These are phyloP conservation scores for Magnolia changhungtana DNA, from an alignment of 164 flowering plant species.

Conservation along the genomic window DNA sequence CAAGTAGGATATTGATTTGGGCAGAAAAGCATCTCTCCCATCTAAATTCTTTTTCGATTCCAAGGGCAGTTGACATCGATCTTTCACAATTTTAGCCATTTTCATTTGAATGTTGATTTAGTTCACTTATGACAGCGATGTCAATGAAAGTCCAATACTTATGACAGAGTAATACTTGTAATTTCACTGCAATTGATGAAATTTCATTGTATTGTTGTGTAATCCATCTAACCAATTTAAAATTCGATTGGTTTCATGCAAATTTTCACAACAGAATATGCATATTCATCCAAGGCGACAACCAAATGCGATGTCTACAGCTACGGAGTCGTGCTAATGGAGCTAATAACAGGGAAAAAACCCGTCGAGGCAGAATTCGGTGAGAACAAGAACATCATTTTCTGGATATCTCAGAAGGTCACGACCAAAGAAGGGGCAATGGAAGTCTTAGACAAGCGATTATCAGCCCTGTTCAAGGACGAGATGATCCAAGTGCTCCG, in stretches of 20 bases:
- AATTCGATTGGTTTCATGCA: not conserved
- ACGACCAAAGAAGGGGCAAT: conserved; percentile 65
- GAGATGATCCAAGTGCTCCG: conserved; percentile 77
- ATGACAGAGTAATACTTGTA: not conserved
- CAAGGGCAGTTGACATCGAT: no score
- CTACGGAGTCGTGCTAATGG: conserved; percentile 88
- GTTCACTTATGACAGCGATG: not conserved
- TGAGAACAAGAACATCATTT: conserved; percentile 78
- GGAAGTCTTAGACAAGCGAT: conserved; percentile 67
- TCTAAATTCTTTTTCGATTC: no score
- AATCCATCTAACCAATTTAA: not conserved
- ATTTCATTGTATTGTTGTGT: no score
- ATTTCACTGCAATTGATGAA: no score
- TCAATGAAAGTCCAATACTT: not conserved
- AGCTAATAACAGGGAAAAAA: conserved; percentile 85
- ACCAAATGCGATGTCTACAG: conserved; percentile 94
- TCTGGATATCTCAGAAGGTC: conserved; percentile 82
- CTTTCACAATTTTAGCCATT: no score
- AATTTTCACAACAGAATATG: conserved; percentile 57
- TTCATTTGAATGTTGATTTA: not conserved
- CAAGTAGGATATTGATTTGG: no score
- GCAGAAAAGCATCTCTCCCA: no score
- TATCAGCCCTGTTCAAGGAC: conserved; percentile 57
- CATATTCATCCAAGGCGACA: conserved; percentile 83
- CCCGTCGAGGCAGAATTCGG: conserved; percentile 89